Percentiles rank a stretch among this genome's conserved stretches.
These are phyloP conservation scores for Pycnococcus provasolii DNA, from an alignment of 139 green algal genomes.

Conservation along the genomic window DNA sequence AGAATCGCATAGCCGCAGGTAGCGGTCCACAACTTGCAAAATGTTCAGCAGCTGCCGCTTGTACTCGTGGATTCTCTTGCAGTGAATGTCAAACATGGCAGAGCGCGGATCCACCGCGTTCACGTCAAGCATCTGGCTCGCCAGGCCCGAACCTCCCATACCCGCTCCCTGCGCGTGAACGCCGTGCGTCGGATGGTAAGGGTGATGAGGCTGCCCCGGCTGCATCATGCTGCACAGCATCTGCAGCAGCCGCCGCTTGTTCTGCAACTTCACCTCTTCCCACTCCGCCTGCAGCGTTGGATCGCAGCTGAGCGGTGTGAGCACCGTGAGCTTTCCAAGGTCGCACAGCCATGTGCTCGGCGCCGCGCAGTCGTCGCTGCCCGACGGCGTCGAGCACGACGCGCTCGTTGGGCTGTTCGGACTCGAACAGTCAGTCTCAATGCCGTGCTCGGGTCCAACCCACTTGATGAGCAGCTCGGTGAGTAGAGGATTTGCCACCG, in stretches of 20 bases:
- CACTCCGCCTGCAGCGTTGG: slow-evolving; percentile 69
- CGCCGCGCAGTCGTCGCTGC: no score
- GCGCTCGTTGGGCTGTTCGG: no score
- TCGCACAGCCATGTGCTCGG: background rate
- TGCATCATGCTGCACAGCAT: slow-evolving; percentile 58
- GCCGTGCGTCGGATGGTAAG: background rate
- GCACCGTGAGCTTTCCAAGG: background rate
- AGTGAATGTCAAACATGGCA: background rate
- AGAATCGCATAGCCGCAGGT: slow-evolving; percentile 38
- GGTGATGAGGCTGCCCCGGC: background rate
- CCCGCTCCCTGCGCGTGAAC: background rate
- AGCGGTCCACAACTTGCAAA: slow-evolving; percentile 60
- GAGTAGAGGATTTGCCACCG: slow-evolving; percentile 33
- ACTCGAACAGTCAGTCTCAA: no score
- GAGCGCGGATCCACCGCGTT: slow-evolving; percentile 1
- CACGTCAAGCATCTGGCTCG: background rate
- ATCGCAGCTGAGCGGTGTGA: slow-evolving; percentile 51
- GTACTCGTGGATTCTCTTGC: slow-evolving; percentile 80
- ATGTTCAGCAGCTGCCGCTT: slow-evolving; percentile 77
- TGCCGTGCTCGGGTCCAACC: background rate
- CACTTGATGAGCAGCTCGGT: slow-evolving; percentile 11
- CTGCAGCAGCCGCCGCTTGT: slow-evolving; percentile 85
- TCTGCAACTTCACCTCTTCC: slow-evolving; percentile 62
- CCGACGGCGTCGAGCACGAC: no score
- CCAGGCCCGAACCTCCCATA: background rate